Conservation (phyloP, 2,329 filamentous ascomycete genomes). For the Aspergillus eucalypticola region DNA sequence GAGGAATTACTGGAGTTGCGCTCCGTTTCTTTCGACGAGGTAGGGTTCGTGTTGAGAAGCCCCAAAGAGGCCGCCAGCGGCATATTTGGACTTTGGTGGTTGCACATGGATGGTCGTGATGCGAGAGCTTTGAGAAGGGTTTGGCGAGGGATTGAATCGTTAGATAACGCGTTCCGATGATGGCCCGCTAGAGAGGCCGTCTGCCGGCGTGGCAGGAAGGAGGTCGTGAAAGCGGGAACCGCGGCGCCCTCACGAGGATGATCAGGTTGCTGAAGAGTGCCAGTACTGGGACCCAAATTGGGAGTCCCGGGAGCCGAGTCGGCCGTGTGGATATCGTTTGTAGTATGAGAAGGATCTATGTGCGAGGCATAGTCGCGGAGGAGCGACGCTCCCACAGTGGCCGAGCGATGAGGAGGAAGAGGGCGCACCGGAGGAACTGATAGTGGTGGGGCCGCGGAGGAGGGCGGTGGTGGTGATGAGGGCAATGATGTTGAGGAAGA, state of each 20-base stretch:
- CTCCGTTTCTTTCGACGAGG: constrained; percentile 28
- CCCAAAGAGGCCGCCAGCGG: constrained; percentile 64
- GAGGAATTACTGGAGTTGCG: constrained; percentile 48
- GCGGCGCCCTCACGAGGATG: constrained; percentile 28
- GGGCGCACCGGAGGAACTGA: constrained; percentile 29
- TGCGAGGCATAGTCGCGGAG: constrained; percentile 47
- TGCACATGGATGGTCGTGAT: constrained; percentile 58
- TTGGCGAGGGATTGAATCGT: constrained; percentile 71
- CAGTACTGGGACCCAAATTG: constrained; percentile 22
- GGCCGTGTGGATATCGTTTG: constrained; percentile 34
- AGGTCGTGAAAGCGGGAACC: constrained; percentile 29
- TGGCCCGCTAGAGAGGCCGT: constrained; percentile 35
- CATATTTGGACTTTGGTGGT: constrained; percentile 56
- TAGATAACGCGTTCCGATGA: constrained; percentile 57
- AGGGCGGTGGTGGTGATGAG: constrained; percentile 22
- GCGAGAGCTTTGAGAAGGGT: constrained; percentile 81
- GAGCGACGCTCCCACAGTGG: constrained; percentile 39
- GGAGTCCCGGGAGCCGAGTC: constrained; percentile 22
- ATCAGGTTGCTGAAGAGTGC: constrained; percentile 22
- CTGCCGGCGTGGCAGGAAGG: constrained; percentile 37
- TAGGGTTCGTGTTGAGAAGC: constrained; percentile 53
- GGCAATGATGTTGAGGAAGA: constrained; percentile 15
- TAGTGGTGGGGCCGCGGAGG: constrained; percentile 25
- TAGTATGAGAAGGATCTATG: constrained; percentile 44
- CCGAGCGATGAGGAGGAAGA: constrained; percentile 24